These are phyloP conservation scores for Russula virescens DNA, from an alignment of 768 basidiomycete genomes.

Conservation along the genomic window DNA sequence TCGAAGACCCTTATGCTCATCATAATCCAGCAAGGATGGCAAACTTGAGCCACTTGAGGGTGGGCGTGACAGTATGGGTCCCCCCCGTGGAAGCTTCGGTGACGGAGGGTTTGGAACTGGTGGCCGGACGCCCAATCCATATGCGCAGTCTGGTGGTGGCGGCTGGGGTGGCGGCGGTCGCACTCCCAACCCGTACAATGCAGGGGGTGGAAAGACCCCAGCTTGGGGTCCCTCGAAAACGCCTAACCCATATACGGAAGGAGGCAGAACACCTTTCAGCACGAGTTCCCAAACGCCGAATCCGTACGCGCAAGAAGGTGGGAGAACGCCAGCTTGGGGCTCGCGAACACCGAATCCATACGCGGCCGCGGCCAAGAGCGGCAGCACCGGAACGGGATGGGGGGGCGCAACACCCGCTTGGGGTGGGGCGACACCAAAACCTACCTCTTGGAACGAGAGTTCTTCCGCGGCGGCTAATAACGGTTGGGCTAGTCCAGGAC, in stretches of 20 bases:
- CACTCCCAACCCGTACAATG: slow-evolving; percentile 36
- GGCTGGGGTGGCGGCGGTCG: slow-evolving; percentile 26
- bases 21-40: slow-evolving; percentile 48
- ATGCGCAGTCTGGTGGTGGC: slow-evolving; percentile 24
- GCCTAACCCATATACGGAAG: slow-evolving; percentile 59
- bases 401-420: slow-evolving; percentile 31
- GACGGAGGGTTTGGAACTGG: slow-evolving; percentile 21
- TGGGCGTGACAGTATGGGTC: slow-evolving; percentile 32
- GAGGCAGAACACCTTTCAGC: slow-evolving; percentile 69
- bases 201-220: slow-evolving; percentile 30
- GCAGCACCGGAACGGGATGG: slow-evolving; percentile 46
- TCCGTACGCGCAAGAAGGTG: slow-evolving; percentile 48
- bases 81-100: slow-evolving; percentile 30
- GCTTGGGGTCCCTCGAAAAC: slow-evolving; percentile 40
- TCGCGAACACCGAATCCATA: slow-evolving; percentile 55
- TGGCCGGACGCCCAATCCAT: slow-evolving; percentile 21
- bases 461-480: slow-evolving; percentile 15
- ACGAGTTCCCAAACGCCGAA: slow-evolving; percentile 63
- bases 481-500: slow-evolving; percentile 28
- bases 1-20: slow-evolving; percentile 2
- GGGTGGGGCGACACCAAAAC: slow-evolving; percentile 25
- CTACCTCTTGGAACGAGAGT: slow-evolving; percentile 16
- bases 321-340: slow-evolving; percentile 50
- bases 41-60: slow-evolving; percentile 47
- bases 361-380: slow-evolving; percentile 28